These are phyloP conservation scores for Aspergillus sp. DNA, from an alignment of 2,329 filamentous ascomycete genomes.

Conservation along the genomic window DNA sequence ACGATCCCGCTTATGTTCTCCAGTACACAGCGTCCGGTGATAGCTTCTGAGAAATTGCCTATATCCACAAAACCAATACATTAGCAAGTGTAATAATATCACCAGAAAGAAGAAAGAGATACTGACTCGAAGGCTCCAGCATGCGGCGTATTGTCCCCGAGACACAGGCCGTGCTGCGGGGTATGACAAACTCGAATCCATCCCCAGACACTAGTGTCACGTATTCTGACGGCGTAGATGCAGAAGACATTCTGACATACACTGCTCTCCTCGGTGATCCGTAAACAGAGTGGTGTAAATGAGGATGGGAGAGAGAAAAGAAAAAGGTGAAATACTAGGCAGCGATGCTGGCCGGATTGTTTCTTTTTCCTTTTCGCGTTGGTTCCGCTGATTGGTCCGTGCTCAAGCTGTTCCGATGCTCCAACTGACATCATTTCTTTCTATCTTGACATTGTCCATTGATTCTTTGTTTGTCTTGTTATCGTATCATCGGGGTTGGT, in stretches of 20 bases:
- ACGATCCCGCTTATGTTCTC: slow-evolving; percentile 60
- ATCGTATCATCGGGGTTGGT: no score
- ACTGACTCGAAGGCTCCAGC: slow-evolving; percentile 58
- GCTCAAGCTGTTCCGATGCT: slow-evolving; percentile 18
- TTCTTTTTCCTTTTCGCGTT: no score
- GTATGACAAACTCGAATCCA: slow-evolving; percentile 60
- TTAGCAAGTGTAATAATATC: no score
- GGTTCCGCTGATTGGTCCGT: slow-evolving; percentile 16
- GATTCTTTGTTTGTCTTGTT: neutral
- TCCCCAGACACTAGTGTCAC: slow-evolving; percentile 62
- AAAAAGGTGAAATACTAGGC: neutral
- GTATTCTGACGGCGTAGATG: slow-evolving; percentile 42
- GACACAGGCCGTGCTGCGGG: slow-evolving; percentile 56
- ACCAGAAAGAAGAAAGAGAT: neutral
- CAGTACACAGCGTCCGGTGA: slow-evolving; percentile 54
- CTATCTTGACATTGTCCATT: neutral
- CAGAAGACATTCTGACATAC: slow-evolving; percentile 9
- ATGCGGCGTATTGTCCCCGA: slow-evolving; percentile 60
- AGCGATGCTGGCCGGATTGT: no score
- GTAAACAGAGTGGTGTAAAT: neutral
- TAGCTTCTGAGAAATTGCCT: slow-evolving; percentile 60
- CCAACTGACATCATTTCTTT: neutral
- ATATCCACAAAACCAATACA: neutral
- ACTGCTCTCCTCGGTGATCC: no score
- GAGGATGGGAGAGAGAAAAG: slow-evolving; percentile 3